Evolutionary conservation across 2,329 filamentous ascomycete species (phyloP).

Genomic region (Pezicula carpinea): DNA sequence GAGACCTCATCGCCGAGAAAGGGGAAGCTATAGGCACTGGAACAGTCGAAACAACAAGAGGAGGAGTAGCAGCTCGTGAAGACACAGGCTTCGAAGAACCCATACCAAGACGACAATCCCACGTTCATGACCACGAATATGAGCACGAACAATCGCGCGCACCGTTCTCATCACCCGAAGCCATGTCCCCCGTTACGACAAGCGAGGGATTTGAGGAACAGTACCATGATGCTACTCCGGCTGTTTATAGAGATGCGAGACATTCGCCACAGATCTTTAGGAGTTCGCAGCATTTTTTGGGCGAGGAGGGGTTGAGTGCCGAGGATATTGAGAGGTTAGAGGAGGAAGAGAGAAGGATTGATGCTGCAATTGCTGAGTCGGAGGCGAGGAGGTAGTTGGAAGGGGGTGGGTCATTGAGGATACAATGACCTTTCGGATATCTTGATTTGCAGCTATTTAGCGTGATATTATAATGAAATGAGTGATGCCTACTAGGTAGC

Average conservation of each 20-base stretch:
- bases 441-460: no score
- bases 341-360: slow-evolving; percentile 53
- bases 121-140: slow-evolving; percentile 23
- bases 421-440: no score
- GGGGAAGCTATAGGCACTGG: no score
- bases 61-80: no score
- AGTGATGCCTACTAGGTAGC: no score
- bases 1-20: no score
- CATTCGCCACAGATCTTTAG: slow-evolving; percentile 14
- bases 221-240: neutral
- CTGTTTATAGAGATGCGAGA: slow-evolving; percentile 3
- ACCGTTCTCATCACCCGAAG: slow-evolving; percentile 1
- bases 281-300: slow-evolving; percentile 29
- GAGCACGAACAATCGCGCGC: slow-evolving; percentile 3
- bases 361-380: slow-evolving; percentile 43
- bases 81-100: no score
- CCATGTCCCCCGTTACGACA: slow-evolving; percentile 18
- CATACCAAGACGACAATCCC: no score
- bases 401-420: neutral
- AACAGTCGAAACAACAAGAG: no score
- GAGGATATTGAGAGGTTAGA: slow-evolving; percentile 51
- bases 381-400: neutral
- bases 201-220: neutral
- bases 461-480: no score
- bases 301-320: slow-evolving; percentile 57